phyloP scores from a whole-genome alignment of 208 protist genomes.

The Leishmania major region DNA sequence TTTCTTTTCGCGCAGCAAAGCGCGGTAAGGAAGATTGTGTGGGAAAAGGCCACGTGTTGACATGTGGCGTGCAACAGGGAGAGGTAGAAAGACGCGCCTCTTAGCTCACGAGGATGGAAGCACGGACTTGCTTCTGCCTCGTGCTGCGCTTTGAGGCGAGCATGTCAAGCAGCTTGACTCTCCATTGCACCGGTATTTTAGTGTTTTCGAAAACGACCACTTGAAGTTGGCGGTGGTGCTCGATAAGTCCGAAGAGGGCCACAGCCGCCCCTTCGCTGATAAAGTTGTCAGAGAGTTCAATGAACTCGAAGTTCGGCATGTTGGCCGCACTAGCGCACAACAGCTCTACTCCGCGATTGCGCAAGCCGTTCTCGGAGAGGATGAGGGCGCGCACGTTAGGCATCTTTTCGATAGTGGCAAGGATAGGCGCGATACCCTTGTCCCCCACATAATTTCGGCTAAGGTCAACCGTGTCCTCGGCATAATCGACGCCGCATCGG shows the following conservation, averaged over 20 bases:
- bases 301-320: constrained; percentile 62
- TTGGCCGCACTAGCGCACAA: constrained; percentile 47
- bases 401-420: constrained; percentile 62
- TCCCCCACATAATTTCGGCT: constrained; percentile 91
- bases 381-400: constrained; percentile 54
- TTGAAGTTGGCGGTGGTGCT: constrained; percentile 60
- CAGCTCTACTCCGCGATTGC: constrained; percentile 72
- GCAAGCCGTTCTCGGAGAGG: constrained; percentile 85
- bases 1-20: neutral
- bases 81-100: neutral
- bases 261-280: constrained; percentile 88
- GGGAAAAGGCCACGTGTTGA: neutral
- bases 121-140: neutral
- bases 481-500: constrained; percentile 39
- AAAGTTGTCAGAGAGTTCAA: constrained; percentile 91
- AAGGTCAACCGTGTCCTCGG: constrained; percentile 53
- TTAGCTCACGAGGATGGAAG: constrained; percentile 7
- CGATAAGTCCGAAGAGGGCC: constrained; percentile 55
- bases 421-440: constrained; percentile 74
- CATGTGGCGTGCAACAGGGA: neutral
- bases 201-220: constrained; percentile 83
- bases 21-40: neutral
- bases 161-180: constrained; percentile 65
- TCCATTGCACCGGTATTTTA: constrained; percentile 81
- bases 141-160: constrained; percentile 40